Evolutionary conservation across 441 rosid genomes (phyloP).

Genomic region (California macrophylla): DNA sequence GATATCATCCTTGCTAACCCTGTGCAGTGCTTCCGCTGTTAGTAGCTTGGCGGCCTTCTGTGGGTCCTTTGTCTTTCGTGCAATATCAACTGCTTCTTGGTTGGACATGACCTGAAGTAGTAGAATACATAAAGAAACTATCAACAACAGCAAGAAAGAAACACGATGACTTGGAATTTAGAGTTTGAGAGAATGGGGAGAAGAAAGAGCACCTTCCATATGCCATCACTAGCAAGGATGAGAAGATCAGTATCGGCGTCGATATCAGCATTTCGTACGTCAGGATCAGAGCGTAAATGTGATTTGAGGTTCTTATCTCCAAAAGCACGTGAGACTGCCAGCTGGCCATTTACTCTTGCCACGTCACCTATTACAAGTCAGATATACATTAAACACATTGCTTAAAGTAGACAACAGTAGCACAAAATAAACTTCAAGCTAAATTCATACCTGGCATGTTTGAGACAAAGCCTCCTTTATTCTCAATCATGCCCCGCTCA

Average conservation of each 20-base stretch:
- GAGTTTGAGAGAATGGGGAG: neutral
- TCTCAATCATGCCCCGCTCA: slow-evolving; percentile 48
- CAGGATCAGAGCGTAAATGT: slow-evolving; percentile 61
- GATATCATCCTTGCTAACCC: slow-evolving; percentile 49
- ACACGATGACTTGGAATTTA: neutral
- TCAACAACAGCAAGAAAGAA: neutral
- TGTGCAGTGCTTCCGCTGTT: slow-evolving; percentile 29
- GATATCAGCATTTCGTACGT: slow-evolving; percentile 25
- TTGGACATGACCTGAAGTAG: slow-evolving; percentile 40
- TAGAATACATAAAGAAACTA: neutral
- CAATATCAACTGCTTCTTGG: slow-evolving; percentile 44
- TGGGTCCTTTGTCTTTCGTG: slow-evolving; percentile 37
- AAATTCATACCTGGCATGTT: slow-evolving; percentile 65
- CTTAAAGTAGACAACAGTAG: neutral
- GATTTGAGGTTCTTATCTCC: slow-evolving; percentile 57
- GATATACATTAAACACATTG: slow-evolving; percentile 10
- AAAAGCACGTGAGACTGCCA: slow-evolving; percentile 66
- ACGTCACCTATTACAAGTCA: slow-evolving; percentile 44
- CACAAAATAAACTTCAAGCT: neutral
- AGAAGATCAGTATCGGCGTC: slow-evolving; percentile 41
- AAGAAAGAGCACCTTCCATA: slow-evolving; percentile 48
- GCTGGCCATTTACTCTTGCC: slow-evolving; percentile 59
- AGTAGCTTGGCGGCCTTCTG: slow-evolving; percentile 39
- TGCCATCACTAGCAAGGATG: slow-evolving; percentile 61
- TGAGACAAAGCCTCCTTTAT: slow-evolving; percentile 59